phyloP scores from a whole-genome alignment of 2,329 filamentous ascomycete species.

The Xylaria sp. region DNA sequence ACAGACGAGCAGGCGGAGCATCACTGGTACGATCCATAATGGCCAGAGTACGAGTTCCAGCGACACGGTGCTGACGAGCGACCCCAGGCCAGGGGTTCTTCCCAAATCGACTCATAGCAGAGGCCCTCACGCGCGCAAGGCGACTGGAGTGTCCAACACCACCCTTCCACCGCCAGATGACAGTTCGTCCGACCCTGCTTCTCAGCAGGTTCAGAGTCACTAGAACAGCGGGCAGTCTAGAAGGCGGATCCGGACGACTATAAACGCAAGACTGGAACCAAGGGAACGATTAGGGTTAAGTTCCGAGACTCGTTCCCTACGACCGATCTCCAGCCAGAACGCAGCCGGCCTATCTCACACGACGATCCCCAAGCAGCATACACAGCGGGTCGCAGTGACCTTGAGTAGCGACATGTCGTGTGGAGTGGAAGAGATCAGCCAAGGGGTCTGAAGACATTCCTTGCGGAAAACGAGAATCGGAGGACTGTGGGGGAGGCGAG shows the following conservation, averaged over 20 bases:
- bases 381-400: conserved; percentile 66
- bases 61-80: conserved; percentile 77
- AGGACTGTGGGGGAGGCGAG: conserved; percentile 83
- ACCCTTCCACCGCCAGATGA: conserved; percentile 59
- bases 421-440: conserved; percentile 48
- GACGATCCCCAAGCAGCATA: conserved; percentile 60
- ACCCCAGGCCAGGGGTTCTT: conserved; percentile 77
- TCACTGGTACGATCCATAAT: conserved; percentile 48
- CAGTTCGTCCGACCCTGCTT: conserved; percentile 57
- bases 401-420: conserved; percentile 68
- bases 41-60: conserved; percentile 72
- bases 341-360: conserved; percentile 56
- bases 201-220: conserved; percentile 59
- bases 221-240: conserved; percentile 60
- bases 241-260: conserved; percentile 77
- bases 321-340: conserved; percentile 52
- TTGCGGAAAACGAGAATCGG: conserved; percentile 77
- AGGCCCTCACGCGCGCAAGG: conserved; percentile 64
- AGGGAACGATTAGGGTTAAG: conserved; percentile 90
- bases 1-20: conserved; percentile 39
- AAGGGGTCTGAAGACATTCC: conserved; percentile 69
- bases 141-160: conserved; percentile 68
- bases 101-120: conserved; percentile 80
- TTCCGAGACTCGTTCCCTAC: conserved; percentile 77
- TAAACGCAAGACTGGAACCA: conserved; percentile 80